Evolutionary conservation across 2,329 filamentous ascomycete species (phyloP).

Genomic region (Blumeria graminis): DNA sequence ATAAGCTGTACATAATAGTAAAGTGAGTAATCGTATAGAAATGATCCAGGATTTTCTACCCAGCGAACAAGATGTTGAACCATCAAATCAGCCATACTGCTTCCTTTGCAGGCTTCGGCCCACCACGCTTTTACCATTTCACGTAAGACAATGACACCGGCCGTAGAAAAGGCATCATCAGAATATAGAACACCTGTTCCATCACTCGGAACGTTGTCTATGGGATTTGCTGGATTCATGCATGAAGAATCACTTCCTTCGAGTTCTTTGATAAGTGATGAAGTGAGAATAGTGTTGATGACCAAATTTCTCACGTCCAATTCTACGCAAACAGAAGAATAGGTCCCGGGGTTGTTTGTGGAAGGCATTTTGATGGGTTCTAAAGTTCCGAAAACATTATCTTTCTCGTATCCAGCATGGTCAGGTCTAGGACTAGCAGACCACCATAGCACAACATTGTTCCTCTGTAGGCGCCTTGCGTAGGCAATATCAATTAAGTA

Average conservation of each 20-base stretch:
- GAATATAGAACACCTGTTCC: conserved; percentile 51
- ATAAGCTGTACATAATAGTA: conserved; percentile 98
- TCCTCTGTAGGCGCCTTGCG: conserved; percentile 67
- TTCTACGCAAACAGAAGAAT: conserved; percentile 89
- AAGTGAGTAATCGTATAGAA: conserved; percentile 79
- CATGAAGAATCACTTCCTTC: conserved; percentile 74
- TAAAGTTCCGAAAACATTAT: conserved; percentile 61
- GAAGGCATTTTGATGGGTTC: conserved; percentile 81
- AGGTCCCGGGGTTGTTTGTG: conserved; percentile 81
- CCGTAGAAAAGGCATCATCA: conserved; percentile 79
- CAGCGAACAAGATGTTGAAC: conserved; percentile 93
- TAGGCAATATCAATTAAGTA: conserved; percentile 95
- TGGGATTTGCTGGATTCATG: conserved; percentile 49
- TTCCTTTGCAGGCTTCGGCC: conserved; percentile 75
- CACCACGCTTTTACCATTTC: conserved; percentile 99
- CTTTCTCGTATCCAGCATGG: conserved; percentile 85
- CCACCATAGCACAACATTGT: conserved; percentile 95
- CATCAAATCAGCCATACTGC: conserved; percentile 89
- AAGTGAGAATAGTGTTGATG: conserved; percentile 94
- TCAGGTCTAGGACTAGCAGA: conserved; percentile 68
- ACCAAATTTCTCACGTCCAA: conserved; percentile 80
- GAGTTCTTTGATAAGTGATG: conserved; percentile 85
- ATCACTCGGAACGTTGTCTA: conserved; percentile 33
- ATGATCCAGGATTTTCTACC: conserved; percentile 83
- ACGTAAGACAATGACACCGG: conserved; percentile 68